Evolutionary conservation across 352 stramenopile genomes (phyloP).

Genomic region (Pythium aquatile): DNA sequence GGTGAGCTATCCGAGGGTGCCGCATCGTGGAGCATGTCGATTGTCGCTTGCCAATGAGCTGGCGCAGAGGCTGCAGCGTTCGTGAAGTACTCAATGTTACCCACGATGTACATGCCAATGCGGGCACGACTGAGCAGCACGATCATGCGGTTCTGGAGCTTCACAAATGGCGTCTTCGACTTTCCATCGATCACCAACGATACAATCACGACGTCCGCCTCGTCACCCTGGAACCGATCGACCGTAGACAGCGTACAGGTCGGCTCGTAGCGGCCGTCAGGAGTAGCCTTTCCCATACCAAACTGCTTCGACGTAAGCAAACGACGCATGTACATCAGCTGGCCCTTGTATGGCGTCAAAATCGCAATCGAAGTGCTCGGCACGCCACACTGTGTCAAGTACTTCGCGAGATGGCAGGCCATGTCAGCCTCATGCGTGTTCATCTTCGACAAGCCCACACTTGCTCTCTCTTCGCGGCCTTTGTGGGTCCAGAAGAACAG

Average conservation of each 20-base stretch:
- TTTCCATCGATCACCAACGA: slow-evolving; percentile 89
- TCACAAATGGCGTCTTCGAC: slow-evolving; percentile 86
- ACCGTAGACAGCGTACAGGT: slow-evolving; percentile 80
- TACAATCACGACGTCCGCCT: slow-evolving; percentile 86
- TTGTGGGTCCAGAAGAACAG: slow-evolving; percentile 87
- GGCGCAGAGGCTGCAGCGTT: slow-evolving; percentile 29
- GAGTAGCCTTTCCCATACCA: slow-evolving; percentile 22
- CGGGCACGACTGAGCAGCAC: slow-evolving; percentile 84
- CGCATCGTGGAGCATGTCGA: slow-evolving; percentile 48
- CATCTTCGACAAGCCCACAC: slow-evolving; percentile 72
- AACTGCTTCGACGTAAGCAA: slow-evolving; percentile 54
- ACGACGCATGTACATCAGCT: slow-evolving; percentile 84
- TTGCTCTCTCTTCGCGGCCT: slow-evolving; percentile 53
- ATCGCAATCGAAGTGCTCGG: slow-evolving; percentile 72
- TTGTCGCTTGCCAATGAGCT: slow-evolving; percentile 73
- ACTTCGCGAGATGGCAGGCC: slow-evolving; percentile 72
- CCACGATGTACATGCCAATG: slow-evolving; percentile 84
- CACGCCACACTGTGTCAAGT: slow-evolving; percentile 76
- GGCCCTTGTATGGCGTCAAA: slow-evolving; percentile 88
- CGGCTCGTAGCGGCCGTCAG: slow-evolving; percentile 28
- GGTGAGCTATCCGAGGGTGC: slow-evolving; percentile 40
- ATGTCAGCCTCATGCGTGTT: slow-evolving; percentile 79
- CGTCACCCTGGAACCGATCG: slow-evolving; percentile 89
- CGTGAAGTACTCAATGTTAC: slow-evolving; percentile 81
- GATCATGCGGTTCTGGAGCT: slow-evolving; percentile 88